Base-by-base conservation (phyloP, 2,329 filamentous ascomycete genomes). In the Orbilia oligospora region DNA sequence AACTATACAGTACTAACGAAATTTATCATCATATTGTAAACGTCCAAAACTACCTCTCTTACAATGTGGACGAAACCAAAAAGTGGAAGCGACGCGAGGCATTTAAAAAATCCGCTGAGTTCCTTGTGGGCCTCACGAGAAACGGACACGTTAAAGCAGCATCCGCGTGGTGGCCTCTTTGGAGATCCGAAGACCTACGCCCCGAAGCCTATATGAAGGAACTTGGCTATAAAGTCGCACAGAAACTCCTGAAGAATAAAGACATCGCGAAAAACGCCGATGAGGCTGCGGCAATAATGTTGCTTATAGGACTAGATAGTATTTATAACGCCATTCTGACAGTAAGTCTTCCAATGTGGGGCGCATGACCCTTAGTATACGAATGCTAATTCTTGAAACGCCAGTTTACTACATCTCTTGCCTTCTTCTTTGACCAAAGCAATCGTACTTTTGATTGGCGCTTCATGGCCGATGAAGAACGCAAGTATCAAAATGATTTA, bases 1-100 rank as follows among this genome's bases (percentile, higher is more conserved):
- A 48, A 14, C 68, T 75, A 22, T 81, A 73, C 61, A 80, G 67
- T 24, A 80, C 81, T 22, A 82, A 82, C 38, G 75, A 82, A 61
- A 80, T 82, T 12, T 82, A 82, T 48, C 79, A 82, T 48, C 81
- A 82, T 68, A 82, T 82, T 33, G 80, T 80, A 3, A 82, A 82
- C 38, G 81, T 81, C 24, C 82, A 82, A 33, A 76, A 79, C 49
- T 81, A 80, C 71, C 76, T 82, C n/a, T 63, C 81, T 9, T 82
- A 81, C 36, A 81, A 82, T 36, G 63, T 70, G 8, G 82, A 82
- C 38, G 82, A 82, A 48, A 82, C 81, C 3, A 82, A 81, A 67
- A 68, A 79, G 49, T 80, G 71, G 76, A 79, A 81, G 70, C 76
- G 82, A 30, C 79, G 73, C 10, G 81, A 53, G 48, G 81, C 79